Evolutionary conservation across 1,139 yeast genomes (phyloP), one percentile per base, ranked within the genome.

Genomic region (Kazachstania sp.): DNA sequence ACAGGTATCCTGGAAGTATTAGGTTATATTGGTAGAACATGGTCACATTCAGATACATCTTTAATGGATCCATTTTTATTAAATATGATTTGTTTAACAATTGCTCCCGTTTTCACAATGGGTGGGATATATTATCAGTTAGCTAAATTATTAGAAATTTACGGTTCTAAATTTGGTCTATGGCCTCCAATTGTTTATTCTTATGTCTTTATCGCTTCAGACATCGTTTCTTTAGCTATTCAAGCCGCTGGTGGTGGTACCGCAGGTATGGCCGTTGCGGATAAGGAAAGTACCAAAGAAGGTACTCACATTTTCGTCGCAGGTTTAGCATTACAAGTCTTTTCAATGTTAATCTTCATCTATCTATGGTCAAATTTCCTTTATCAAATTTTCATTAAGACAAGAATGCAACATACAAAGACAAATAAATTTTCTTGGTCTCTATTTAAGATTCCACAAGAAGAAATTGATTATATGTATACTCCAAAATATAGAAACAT

Each of bases 61-160:
- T 62, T 67, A 43, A 53, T 68, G 45, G 63, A 74, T 50, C 70
- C 70, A 43, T 88, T 72, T 61, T 65, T 86, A 47, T 66, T 81
- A 52, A 95, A 88, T 64, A 77, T 81, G 53, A 76, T 82, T 45
- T 70, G 83, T 49, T 70, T 87, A 51, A 86, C 95, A 0, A 69
- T 88, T 45, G 92, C 88, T 0, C 97, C 97, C 0, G 92, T 92
- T 6, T 87, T 90, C 63, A 73, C 86, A 46, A 85, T 86, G 88
- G 97, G 85, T 3, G 96, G 95, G 4, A 72, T 88, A 9, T 88
- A 88, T 66, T 85, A 78, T 58, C 68, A 83, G 45, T 72, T 87
- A 57, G 94, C 88, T 4, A 87, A 86, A 64, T 57, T 84, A 52
- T 78, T 84, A 41, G 78, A 83, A 45, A 70, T 86, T 7, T 84